phyloP scores from a whole-genome alignment of 108 stramenopile species.

The Stephanodiscus triporus region DNA sequence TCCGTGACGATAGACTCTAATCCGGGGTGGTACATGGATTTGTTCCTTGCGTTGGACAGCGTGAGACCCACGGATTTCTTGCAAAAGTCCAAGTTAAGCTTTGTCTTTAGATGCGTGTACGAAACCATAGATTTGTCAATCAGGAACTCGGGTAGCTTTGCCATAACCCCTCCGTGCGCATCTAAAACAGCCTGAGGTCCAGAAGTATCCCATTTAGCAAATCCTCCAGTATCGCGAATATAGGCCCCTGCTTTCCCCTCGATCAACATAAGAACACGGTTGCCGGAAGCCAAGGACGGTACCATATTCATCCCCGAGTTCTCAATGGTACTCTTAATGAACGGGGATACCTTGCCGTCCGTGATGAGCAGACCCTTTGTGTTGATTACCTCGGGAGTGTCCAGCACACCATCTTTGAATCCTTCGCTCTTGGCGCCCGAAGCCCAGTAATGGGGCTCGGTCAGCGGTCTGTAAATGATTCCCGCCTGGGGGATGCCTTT shows the following conservation, averaged over 20 bases:
- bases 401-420: slow-evolving; percentile 27
- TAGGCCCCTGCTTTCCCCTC: slow-evolving; percentile 48
- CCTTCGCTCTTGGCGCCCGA: slow-evolving; percentile 38
- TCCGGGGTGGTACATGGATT: slow-evolving; percentile 31
- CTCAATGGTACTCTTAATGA: slow-evolving; percentile 37
- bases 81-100: slow-evolving; percentile 45
- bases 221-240: slow-evolving; percentile 55
- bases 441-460: slow-evolving; percentile 38
- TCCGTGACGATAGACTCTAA: slow-evolving; percentile 22
- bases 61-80: slow-evolving; percentile 36
- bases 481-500: slow-evolving; percentile 42
- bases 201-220: slow-evolving; percentile 56
- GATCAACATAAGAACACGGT: slow-evolving; percentile 51
- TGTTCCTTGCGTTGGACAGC: slow-evolving; percentile 40
- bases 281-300: slow-evolving; percentile 49
- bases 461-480: slow-evolving; percentile 48
- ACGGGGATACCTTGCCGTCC: slow-evolving; percentile 54
- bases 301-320: slow-evolving; percentile 31
- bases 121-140: slow-evolving; percentile 16
- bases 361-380: slow-evolving; percentile 42
- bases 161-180: slow-evolving; percentile 48
- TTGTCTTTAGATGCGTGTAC: slow-evolving; percentile 42
- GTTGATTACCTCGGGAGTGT: slow-evolving; percentile 20
- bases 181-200: slow-evolving; percentile 55
- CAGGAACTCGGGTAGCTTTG: slow-evolving; percentile 32